These are phyloP conservation scores for Starmerella floricola DNA, from an alignment of 805 yeast genomes.

Conservation along the genomic window DNA sequence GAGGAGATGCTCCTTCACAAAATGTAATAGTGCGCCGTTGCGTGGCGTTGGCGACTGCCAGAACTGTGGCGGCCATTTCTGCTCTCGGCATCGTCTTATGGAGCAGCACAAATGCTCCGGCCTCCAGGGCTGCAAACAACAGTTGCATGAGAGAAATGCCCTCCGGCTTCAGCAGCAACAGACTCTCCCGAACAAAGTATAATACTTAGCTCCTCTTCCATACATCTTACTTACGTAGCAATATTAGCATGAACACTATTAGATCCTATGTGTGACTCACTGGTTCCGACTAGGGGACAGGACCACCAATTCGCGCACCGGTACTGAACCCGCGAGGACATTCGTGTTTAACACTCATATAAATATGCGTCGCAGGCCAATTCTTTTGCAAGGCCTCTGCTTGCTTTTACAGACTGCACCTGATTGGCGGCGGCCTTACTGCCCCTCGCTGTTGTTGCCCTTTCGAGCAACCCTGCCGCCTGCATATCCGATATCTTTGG, in stretches of 20 bases:
- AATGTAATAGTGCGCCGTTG: constrained; percentile 53
- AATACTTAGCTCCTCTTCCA: constrained; percentile 14
- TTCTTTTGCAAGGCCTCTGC: no score
- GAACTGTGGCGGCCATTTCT: constrained; percentile 71
- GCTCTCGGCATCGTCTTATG: constrained; percentile 74
- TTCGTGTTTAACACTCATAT: no score
- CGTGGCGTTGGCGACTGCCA: constrained; percentile 69
- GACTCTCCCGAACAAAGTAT: constrained; percentile 64
- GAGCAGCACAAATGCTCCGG: constrained; percentile 78
- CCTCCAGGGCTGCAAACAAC: constrained; percentile 66
- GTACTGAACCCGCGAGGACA: no score
- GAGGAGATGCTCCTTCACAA: constrained; percentile 40
- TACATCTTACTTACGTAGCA: neutral
- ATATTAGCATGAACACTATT: neutral
- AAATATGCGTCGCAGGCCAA: no score
- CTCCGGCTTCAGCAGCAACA: constrained; percentile 71
- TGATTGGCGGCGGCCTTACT: no score
- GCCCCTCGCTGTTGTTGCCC: no score
- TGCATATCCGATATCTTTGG: no score
- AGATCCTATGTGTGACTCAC: no score
- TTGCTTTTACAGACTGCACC: no score
- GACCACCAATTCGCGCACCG: no score
- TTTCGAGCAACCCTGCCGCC: no score
- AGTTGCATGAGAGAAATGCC: constrained; percentile 74
- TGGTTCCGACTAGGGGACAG: no score